Evolutionary conservation across 108 stramenopile species (phyloP).

Genomic region (Skeletonema marinoi): DNA sequence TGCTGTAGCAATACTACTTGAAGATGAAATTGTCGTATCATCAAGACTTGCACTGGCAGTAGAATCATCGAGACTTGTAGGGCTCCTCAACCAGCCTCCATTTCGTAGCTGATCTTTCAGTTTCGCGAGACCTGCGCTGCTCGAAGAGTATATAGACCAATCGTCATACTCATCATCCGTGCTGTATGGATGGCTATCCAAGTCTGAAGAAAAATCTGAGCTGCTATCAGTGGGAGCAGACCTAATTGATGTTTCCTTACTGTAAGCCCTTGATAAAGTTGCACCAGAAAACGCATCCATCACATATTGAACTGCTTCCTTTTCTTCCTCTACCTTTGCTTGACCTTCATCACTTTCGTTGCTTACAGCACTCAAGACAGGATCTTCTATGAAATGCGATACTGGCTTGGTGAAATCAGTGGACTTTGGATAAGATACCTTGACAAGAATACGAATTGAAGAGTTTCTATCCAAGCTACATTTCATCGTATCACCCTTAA

Average conservation of each 20-base stretch:
- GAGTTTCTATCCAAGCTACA: slow-evolving; percentile 20
- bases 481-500: slow-evolving; percentile 34
- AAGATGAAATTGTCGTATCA: neutral
- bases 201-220: neutral
- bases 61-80: neutral
- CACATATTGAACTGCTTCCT: neutral
- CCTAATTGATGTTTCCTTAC: neutral
- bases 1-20: neutral
- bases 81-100: neutral
- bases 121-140: neutral
- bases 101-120: neutral
- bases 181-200: neutral
- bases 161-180: neutral
- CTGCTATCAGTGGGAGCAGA: neutral
- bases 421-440: slow-evolving; percentile 1
- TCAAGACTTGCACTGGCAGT: neutral
- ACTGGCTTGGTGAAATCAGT: neutral
- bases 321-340: neutral
- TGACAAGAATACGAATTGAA: slow-evolving; percentile 17
- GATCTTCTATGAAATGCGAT: neutral
- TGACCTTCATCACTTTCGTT: neutral
- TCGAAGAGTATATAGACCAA: neutral
- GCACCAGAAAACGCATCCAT: neutral
- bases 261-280: neutral
- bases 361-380: neutral